These are phyloP conservation scores for Crucihimalaya himalaica DNA, from an alignment of 345 rosid genomes.

Conservation along the genomic window DNA sequence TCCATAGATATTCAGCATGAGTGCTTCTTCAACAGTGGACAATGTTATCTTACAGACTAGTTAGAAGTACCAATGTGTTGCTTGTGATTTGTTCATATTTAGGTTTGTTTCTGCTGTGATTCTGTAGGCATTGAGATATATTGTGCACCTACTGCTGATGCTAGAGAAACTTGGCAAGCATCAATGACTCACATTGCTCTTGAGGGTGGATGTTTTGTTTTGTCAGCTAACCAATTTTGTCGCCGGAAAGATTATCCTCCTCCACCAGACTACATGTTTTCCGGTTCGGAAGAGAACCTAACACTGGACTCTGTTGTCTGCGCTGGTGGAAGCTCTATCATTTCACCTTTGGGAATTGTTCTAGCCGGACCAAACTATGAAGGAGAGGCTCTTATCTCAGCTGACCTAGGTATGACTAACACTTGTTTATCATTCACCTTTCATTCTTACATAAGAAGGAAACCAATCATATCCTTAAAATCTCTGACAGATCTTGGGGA, in stretches of 20 bases:
- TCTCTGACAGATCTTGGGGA: conserved; percentile 78
- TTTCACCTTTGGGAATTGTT: conserved; percentile 82
- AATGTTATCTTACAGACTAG: background rate
- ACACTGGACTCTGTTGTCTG: conserved; percentile 81
- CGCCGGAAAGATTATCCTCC: conserved; percentile 89
- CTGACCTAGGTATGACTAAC: conserved; percentile 67
- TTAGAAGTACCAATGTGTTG: background rate
- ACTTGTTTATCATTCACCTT: background rate
- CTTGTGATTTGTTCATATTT: conserved; percentile 8
- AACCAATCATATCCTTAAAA: background rate
- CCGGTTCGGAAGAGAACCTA: conserved; percentile 65
- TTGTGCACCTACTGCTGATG: conserved; percentile 97
- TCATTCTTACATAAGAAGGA: background rate
- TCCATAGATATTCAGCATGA: too few species aligned
- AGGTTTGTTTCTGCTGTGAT: too few species aligned
- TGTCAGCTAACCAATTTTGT: conserved; percentile 90
- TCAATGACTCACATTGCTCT: conserved; percentile 94
- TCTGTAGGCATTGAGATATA: conserved; percentile 77
- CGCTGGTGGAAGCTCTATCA: conserved; percentile 88
- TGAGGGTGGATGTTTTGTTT: conserved; percentile 93
- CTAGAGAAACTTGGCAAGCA: conserved; percentile 82
- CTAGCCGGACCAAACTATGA: conserved; percentile 91
- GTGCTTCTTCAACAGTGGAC: too few species aligned
- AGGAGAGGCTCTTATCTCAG: conserved; percentile 82
- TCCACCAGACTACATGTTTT: conserved; percentile 75